Evolutionary conservation across 306 rosid species (phyloP).

Genomic region (Dryas drummondii): DNA sequence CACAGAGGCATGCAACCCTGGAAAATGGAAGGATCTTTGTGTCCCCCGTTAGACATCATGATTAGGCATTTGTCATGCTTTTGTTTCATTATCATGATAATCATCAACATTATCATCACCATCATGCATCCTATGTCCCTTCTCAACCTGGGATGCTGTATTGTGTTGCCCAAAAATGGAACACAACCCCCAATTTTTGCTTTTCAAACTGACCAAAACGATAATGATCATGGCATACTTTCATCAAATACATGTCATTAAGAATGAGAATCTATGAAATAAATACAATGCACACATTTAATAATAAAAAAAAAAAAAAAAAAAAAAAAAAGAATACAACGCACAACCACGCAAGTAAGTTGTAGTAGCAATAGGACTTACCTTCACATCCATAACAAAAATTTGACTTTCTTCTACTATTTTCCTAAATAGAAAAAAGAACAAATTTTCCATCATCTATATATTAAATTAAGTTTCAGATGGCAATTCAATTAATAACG

Average conservation of each 20-base stretch:
- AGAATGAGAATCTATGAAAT: no score
- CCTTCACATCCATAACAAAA: no score
- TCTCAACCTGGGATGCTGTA: slow-evolving; percentile 56
- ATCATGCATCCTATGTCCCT: slow-evolving; percentile 39
- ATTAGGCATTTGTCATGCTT: slow-evolving; percentile 49
- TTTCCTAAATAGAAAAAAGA: no score
- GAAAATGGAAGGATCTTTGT: slow-evolving; percentile 52
- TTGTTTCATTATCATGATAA: slow-evolving; percentile 31
- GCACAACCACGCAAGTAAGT: no score
- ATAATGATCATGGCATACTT: slow-evolving; percentile 12
- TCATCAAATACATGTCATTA: neutral
- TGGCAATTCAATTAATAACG: no score
- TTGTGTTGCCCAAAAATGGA: slow-evolving; percentile 44
- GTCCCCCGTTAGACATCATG: slow-evolving; percentile 52
- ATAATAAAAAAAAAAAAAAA: no score
- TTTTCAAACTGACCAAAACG: slow-evolving; percentile 13
- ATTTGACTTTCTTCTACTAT: no score
- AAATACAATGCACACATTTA: no score
- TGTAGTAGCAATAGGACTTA: no score
- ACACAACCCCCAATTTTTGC: slow-evolving; percentile 53
- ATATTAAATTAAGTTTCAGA: no score
- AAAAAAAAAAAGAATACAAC: no score
- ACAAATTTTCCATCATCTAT: no score
- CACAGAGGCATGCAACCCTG: slow-evolving; percentile 55
- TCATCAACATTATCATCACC: slow-evolving; percentile 42